These are phyloP conservation scores for Candida tetrigidarum DNA, from an alignment of 1,139 yeast genomes.

Conservation along the genomic window DNA sequence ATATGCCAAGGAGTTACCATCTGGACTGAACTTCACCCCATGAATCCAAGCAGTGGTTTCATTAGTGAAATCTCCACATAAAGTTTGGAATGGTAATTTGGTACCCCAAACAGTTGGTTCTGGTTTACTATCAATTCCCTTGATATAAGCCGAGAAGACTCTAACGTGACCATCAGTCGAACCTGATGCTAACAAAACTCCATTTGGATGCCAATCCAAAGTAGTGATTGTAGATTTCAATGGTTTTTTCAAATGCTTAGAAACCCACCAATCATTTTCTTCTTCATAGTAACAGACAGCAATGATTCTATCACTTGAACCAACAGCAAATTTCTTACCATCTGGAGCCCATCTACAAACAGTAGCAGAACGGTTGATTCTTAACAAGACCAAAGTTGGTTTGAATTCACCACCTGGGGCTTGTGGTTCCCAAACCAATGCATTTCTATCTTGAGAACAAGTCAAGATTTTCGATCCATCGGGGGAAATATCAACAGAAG, in stretches of 20 bases:
- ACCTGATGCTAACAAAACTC: constrained; percentile 86
- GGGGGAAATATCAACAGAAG: constrained; percentile 89
- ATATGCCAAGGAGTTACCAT: constrained; percentile 77
- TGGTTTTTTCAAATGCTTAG: constrained; percentile 95
- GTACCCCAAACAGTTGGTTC: constrained; percentile 89
- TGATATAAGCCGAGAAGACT: constrained; percentile 91
- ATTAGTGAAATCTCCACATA: constrained; percentile 82
- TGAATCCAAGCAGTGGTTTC: constrained; percentile 92
- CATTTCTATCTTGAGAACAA: constrained; percentile 97
- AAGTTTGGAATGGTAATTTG: constrained; percentile 92
- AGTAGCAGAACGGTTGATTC: constrained; percentile 95
- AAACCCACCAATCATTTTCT: constrained; percentile 99
- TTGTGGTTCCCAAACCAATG: constrained; percentile 85
- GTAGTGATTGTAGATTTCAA: constrained; percentile 84
- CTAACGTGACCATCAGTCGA: constrained; percentile 96
- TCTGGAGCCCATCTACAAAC: constrained; percentile 93
- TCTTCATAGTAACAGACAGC: constrained; percentile 96
- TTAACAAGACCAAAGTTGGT: constrained; percentile 89
- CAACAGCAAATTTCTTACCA: constrained; percentile 95
- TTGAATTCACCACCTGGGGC: constrained; percentile 51
- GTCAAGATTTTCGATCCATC: constrained; percentile 88
- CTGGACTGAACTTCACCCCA: constrained; percentile 84
- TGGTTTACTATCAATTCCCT: constrained; percentile 88
- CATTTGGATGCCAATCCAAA: constrained; percentile 94
- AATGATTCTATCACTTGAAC: constrained; percentile 91